Conservation (phyloP, 805 yeast genomes). For the Sugiyamaella marilandica region DNA sequence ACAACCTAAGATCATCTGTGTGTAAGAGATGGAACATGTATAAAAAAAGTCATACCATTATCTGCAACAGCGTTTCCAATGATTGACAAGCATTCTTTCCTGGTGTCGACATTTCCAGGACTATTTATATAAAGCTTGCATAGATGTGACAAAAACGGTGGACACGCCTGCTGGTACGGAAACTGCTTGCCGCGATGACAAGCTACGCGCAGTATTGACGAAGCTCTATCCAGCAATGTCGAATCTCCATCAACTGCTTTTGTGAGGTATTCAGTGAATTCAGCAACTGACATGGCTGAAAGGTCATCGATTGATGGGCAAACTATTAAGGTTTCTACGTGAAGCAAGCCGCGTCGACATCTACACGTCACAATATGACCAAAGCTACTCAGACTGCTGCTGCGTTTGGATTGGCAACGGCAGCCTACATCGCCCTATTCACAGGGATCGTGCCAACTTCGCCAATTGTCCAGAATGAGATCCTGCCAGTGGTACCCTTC, state of each 20-base stretch:
- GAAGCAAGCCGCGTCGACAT: background rate
- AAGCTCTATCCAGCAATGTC: background rate
- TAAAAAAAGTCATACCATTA: background rate
- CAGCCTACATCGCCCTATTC: conserved; percentile 50
- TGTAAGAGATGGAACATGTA: background rate
- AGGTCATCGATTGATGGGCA: background rate
- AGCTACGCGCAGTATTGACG: background rate
- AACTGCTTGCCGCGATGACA: background rate
- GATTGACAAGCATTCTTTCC: conserved; percentile 5
- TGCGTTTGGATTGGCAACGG: conserved; percentile 42
- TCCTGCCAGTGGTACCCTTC: conserved; percentile 63
- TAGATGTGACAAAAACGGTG: background rate
- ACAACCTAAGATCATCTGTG: background rate
- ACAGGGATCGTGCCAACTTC: conserved; percentile 53
- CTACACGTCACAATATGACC: conserved; percentile 44
- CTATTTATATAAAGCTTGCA: background rate
- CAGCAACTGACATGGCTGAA: background rate
- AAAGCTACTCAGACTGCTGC: conserved; percentile 59
- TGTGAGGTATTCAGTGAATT: background rate
- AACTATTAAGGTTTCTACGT: background rate
- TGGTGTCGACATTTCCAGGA: background rate
- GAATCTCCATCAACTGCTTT: no score
- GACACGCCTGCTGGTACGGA: background rate
- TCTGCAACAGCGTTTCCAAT: conserved; percentile 21
- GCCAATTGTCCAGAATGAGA: conserved; percentile 43